These are phyloP conservation scores for Flaveria ramosissima DNA, from an alignment of 129 eudicot genomes.

Conservation along the genomic window DNA sequence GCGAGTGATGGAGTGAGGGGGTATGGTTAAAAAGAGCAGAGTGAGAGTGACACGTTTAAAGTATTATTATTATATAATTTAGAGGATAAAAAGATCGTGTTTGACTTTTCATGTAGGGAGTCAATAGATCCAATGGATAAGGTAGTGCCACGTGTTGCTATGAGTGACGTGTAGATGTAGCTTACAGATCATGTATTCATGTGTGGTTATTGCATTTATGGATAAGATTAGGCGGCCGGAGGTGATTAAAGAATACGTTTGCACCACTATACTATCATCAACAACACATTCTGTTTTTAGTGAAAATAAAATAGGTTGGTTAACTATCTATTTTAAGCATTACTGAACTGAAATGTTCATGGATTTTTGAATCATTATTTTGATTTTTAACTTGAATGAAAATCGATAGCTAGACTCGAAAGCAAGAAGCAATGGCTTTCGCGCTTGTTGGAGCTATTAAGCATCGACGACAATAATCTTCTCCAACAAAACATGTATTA, in stretches of 20 bases:
- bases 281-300: no score
- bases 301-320: no score
- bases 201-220: background rate
- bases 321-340: no score
- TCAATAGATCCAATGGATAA: background rate
- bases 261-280: no score
- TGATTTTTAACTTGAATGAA: no score
- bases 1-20: background rate
- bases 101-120: background rate
- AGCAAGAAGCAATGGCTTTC: no score
- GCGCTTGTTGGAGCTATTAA: no score
- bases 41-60: background rate
- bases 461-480: no score
- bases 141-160: background rate
- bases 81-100: background rate
- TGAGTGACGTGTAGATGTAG: background rate
- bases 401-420: no score
- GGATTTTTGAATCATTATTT: no score
- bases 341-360: no score
- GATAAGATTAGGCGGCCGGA: background rate
- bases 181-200: background rate
- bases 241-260: background rate
- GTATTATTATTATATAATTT: background rate
- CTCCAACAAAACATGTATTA: no score
- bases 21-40: background rate